phyloP scores from a whole-genome alignment of 768 basidiomycete genomes.

The Lepiota subincarnata region DNA sequence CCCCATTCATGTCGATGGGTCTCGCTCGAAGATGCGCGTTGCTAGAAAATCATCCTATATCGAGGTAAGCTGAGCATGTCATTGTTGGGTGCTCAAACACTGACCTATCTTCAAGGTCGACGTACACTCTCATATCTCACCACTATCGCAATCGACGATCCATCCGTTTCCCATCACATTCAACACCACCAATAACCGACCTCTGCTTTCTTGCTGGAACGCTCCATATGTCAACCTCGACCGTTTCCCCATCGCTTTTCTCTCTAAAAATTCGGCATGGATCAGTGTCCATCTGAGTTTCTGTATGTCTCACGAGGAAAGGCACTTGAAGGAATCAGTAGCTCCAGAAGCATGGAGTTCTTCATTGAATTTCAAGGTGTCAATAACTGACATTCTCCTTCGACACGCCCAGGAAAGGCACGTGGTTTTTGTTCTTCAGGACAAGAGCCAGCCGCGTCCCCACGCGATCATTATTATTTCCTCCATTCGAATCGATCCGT shows the following conservation, averaged over 20 bases:
- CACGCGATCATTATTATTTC: conserved; percentile 45
- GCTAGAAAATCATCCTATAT: conserved; percentile 55
- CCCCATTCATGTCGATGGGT: conserved; percentile 41
- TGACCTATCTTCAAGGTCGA: conserved; percentile 20
- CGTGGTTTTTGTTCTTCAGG: neutral
- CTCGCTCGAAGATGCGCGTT: conserved; percentile 35
- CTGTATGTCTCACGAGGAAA: conserved; percentile 19
- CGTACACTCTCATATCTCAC: conserved; percentile 18
- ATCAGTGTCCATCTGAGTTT: conserved; percentile 19
- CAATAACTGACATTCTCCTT: conserved; percentile 17
- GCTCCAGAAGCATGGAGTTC: conserved; percentile 8
- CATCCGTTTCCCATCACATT: conserved; percentile 27
- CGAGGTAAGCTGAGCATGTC: conserved; percentile 27
- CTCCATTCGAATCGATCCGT: conserved; percentile 41
- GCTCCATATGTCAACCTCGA: conserved; percentile 32
- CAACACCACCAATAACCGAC: conserved; percentile 3
- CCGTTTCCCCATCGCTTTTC: conserved; percentile 18
- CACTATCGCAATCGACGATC: conserved; percentile 13
- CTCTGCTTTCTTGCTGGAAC: conserved; percentile 19
- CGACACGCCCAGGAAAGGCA: conserved; percentile 5
- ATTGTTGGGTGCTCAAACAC: conserved; percentile 18
- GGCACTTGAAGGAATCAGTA: neutral
- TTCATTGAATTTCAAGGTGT: conserved; percentile 21
- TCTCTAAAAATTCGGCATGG: conserved; percentile 18
- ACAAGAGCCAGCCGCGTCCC: neutral